phyloP scores from a whole-genome alignment of 2,329 filamentous ascomycete species.

The Cryphonectria parasitica region DNA sequence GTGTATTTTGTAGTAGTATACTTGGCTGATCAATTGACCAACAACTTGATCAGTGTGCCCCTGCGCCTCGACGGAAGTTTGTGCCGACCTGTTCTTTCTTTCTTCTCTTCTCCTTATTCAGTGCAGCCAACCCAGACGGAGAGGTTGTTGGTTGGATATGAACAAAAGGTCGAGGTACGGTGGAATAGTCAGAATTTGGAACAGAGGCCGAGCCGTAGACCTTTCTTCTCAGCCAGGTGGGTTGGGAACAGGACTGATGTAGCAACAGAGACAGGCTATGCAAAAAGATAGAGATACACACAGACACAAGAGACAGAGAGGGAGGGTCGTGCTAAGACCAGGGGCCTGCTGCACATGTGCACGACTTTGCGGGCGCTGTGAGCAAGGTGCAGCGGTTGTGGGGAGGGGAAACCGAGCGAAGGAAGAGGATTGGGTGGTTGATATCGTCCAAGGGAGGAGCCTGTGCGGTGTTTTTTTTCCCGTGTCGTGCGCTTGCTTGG shows the following conservation, averaged over 20 bases:
- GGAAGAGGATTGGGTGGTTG: slow-evolving; percentile 10
- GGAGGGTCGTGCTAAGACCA: not conserved
- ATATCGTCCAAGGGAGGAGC: slow-evolving; percentile 6
- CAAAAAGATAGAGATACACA: not conserved
- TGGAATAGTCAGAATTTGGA: not conserved
- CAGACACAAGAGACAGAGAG: not conserved
- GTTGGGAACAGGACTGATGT: not conserved
- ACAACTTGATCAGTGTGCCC: not conserved
- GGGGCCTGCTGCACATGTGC: slow-evolving; percentile 4
- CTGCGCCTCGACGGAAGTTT: not conserved
- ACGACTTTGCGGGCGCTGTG: not conserved
- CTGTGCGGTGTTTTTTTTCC: slow-evolving; percentile 2
- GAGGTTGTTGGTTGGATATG: not conserved
- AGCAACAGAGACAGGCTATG: not conserved
- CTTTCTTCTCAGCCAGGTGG: not conserved
- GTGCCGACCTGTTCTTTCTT: not conserved
- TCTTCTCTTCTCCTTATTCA: not conserved
- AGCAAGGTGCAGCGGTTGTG: slow-evolving; percentile 12
- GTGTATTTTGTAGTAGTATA: not conserved
- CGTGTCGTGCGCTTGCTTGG: not conserved
- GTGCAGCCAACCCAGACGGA: not conserved
- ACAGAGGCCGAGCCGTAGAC: not conserved
- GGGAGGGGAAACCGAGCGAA: not conserved
- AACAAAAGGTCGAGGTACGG: not conserved
- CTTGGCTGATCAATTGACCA: not conserved